Base-by-base conservation (phyloP, 495 filamentous ascomycete species). In the Lophium mytilinum region DNA sequence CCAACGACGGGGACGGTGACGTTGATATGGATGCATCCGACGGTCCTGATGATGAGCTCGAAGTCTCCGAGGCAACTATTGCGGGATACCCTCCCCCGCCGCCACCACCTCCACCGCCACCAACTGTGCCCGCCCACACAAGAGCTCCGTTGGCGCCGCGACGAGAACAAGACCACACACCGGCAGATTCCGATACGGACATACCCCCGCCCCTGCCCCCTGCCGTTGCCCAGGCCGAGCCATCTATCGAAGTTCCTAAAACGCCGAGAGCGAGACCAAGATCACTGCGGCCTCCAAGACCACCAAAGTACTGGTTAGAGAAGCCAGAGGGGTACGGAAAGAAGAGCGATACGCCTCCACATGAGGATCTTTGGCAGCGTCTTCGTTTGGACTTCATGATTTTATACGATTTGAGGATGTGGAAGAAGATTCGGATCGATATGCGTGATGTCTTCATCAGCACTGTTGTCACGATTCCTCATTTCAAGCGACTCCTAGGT, bases 401-500 rank as follows among this genome's bases (percentile, higher is more conserved):
- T 41, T 78, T 99, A n/a, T 99, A 92, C 70, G 93, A 99, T 66
- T 73, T 99, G 39, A 75, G 93, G 52, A 76, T 99, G 72, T 99
- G 93, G 93, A 99, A 99, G 74, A 91, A 89, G 67, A 83, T 90
- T 8, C 83, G 93, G 12, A 88, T 89, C 41, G 86, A 95, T 62
- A 76, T 99, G 50, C 86, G 94, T 11, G 89, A 95, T 57, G 80
- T 99, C 7, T 96, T 96, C 69, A 95, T 99, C 62, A 89, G 87
- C 37, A 97, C 94, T 9, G 91, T 97, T 17, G 89, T 99, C 41
- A 88, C 88, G 8, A 88, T 96, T 52, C 92, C 92, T 9, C 78
- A 90, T 61, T 97, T 97, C 79, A 99, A 97, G 75, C 84, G 94
- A n/a, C 82, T 99, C 30, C 79, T 99, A 53, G 90, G 91, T 9